Conservation (phyloP, 768 basidiomycete genomes). For the Austroboletus festivus region DNA sequence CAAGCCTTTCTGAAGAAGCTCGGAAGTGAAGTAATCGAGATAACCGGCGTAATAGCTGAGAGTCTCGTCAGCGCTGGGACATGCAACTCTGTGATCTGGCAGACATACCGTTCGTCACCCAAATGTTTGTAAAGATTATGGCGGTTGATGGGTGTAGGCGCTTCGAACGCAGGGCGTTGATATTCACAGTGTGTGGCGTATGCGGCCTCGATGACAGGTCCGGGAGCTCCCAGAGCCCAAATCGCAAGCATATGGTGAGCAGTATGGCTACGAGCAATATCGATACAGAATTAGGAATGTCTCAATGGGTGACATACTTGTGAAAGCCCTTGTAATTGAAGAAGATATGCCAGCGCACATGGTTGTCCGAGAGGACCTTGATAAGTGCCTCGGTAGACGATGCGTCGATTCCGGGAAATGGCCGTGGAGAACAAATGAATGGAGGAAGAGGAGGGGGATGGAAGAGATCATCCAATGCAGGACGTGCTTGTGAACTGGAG, state of each 20-base stretch:
- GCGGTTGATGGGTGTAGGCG: slow-evolving; percentile 18
- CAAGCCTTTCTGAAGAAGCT: slow-evolving; percentile 42
- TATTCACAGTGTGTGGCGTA: slow-evolving; percentile 40
- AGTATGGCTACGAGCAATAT: slow-evolving; percentile 43
- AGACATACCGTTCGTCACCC: slow-evolving; percentile 50
- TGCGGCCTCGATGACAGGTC: slow-evolving; percentile 39
- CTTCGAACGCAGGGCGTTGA: slow-evolving; percentile 34
- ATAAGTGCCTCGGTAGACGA: slow-evolving; percentile 40
- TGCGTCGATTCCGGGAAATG: slow-evolving; percentile 34
- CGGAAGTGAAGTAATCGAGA: slow-evolving; percentile 49
- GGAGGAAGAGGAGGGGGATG: slow-evolving; percentile 26
- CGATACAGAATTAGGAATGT: slow-evolving; percentile 8
- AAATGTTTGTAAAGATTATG: slow-evolving; percentile 55
- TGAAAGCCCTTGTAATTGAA: slow-evolving; percentile 41
- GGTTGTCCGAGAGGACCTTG: slow-evolving; percentile 46
- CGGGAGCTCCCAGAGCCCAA: slow-evolving; percentile 57
- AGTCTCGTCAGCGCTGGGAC: background rate
- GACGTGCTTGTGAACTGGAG: slow-evolving; percentile 1
- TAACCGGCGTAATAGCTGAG: slow-evolving; percentile 59
- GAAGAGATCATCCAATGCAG: slow-evolving; percentile 21
- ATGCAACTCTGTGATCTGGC: background rate
- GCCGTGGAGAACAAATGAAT: slow-evolving; percentile 32
- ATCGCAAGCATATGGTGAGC: slow-evolving; percentile 57
- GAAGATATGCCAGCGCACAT: slow-evolving; percentile 52
- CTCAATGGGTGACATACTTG: slow-evolving; percentile 22